These are phyloP conservation scores for Spergularia marina DNA, from an alignment of 148 eudicot genomes.

Conservation along the genomic window DNA sequence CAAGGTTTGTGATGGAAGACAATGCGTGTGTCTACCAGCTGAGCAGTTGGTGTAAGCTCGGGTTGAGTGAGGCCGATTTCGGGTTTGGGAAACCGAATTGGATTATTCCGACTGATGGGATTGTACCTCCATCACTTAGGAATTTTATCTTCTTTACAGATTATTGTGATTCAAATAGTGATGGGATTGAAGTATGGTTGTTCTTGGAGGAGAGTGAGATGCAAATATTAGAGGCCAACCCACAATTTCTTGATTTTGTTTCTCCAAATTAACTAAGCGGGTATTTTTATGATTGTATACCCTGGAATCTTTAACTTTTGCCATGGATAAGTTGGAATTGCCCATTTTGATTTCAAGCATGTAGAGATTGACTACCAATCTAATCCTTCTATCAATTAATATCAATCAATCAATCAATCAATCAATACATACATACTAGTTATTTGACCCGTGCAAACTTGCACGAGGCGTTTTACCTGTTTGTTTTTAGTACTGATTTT, in stretches of 20 bases:
- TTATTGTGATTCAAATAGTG: not conserved
- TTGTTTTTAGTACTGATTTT: too few species aligned
- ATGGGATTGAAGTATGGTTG: constrained; percentile 11
- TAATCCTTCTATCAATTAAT: too few species aligned
- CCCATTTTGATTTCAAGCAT: too few species aligned
- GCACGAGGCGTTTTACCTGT: too few species aligned
- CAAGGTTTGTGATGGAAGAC: not conserved
- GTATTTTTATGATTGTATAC: not conserved
- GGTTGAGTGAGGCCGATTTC: constrained; percentile 17
- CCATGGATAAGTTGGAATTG: too few species aligned
- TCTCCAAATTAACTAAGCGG: not conserved
- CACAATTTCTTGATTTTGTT: constrained; percentile 7
- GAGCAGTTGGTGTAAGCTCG: constrained; percentile 20
- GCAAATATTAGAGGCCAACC: not conserved
- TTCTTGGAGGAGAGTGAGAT: constrained; percentile 19
- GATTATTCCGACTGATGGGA: constrained; percentile 12
- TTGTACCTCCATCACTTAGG: not conserved
- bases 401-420: too few species aligned
- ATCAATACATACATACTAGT: too few species aligned
- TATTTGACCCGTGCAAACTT: too few species aligned
- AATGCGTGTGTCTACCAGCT: constrained; percentile 2
- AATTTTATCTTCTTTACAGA: constrained; percentile 9
- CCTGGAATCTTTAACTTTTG: too few species aligned
- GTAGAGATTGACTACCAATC: too few species aligned
- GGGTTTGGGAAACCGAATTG: constrained; percentile 15